A percentile compares a stretch with the other conserved stretches of the same genome.
Evolutionary conservation across 2,329 filamentous ascomycete genomes (phyloP).

Genomic region (Curvularia sp.): DNA sequence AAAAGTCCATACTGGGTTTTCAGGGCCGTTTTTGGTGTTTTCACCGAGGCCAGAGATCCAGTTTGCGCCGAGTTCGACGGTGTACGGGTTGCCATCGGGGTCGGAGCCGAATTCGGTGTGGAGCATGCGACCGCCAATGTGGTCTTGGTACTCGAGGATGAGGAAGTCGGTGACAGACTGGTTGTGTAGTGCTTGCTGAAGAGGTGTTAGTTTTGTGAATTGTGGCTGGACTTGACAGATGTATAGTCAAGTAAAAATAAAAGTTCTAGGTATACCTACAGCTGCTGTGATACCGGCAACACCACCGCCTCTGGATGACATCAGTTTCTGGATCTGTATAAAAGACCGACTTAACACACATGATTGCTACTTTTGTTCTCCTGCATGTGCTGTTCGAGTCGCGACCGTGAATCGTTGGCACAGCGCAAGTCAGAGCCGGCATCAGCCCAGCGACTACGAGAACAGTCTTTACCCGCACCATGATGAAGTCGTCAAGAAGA

Average conservation of each 20-base stretch:
- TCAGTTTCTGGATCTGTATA: slow-evolving; percentile 9
- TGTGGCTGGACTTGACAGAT: background rate
- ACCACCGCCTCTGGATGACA: slow-evolving; percentile 59
- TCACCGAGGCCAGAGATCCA: slow-evolving; percentile 62
- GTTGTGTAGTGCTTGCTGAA: slow-evolving; percentile 65
- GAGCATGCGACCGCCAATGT: slow-evolving; percentile 68
- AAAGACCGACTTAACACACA: slow-evolving; percentile 25
- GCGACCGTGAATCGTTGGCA: slow-evolving; percentile 21
- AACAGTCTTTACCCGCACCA: slow-evolving; percentile 8
- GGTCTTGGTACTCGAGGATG: slow-evolving; percentile 68
- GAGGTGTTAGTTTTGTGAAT: slow-evolving; percentile 4
- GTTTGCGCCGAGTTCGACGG: slow-evolving; percentile 71
- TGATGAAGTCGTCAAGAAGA: slow-evolving; percentile 4
- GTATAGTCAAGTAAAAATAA: too few relatives aligned
- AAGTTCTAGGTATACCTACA: slow-evolving; percentile 38
- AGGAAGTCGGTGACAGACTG: slow-evolving; percentile 68
- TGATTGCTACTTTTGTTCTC: slow-evolving; percentile 43
- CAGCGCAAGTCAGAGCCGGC: slow-evolving; percentile 21
- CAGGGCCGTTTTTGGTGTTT: slow-evolving; percentile 41
- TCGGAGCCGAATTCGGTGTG: slow-evolving; percentile 64
- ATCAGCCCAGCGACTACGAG: slow-evolving; percentile 15
- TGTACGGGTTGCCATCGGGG: slow-evolving; percentile 59
- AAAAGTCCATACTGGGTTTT: slow-evolving; percentile 69
- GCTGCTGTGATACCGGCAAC: slow-evolving; percentile 70
- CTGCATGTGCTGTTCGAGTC: slow-evolving; percentile 36